Evolutionary conservation across 164 flowering plant species (phyloP).

Genomic region (Buxus sempervirens): DNA sequence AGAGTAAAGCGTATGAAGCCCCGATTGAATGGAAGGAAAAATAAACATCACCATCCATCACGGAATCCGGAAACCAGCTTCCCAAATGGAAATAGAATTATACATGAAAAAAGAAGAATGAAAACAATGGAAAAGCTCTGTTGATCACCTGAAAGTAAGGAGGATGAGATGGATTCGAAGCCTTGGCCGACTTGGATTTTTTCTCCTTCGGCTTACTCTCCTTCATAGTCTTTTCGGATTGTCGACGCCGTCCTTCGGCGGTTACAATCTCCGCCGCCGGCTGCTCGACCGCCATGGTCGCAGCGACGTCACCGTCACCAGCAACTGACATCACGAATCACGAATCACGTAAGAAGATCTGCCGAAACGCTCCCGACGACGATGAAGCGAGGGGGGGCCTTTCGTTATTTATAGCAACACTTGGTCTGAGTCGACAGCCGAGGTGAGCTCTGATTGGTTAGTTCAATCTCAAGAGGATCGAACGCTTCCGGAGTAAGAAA

Average conservation of each 20-base stretch:
- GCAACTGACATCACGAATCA: not conserved
- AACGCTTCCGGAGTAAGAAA: not conserved
- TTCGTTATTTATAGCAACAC: constrained; percentile 8
- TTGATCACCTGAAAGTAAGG: constrained; percentile 26
- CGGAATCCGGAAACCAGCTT: too few relatives aligned
- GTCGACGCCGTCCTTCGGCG: not conserved
- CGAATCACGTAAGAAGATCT: not conserved
- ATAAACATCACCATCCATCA: too few relatives aligned
- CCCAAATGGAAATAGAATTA: too few relatives aligned
- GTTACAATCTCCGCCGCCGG: constrained; percentile 1
- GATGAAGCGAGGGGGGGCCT: too few relatives aligned
- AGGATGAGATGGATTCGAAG: constrained; percentile 21
- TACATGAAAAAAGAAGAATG: too few relatives aligned
- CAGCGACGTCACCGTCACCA: constrained; percentile 9
- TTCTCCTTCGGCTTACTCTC: constrained; percentile 22
- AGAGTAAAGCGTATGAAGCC: too few relatives aligned
- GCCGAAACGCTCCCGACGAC: too few relatives aligned
- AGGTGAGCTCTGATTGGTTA: constrained; percentile 16
- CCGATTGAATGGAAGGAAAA: too few relatives aligned
- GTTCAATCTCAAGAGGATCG: constrained; percentile 12
- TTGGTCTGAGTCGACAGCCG: not conserved
- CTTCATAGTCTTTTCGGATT: constrained; percentile 12
- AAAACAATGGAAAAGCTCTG: too few relatives aligned
- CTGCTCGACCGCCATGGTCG: not conserved
- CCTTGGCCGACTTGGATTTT: constrained; percentile 13